A percentile compares a stretch with the other conserved stretches of the same genome.
These are phyloP conservation scores for Sechiopsis laciniata DNA, from an alignment of 306 rosid genomes.

Conservation along the genomic window DNA sequence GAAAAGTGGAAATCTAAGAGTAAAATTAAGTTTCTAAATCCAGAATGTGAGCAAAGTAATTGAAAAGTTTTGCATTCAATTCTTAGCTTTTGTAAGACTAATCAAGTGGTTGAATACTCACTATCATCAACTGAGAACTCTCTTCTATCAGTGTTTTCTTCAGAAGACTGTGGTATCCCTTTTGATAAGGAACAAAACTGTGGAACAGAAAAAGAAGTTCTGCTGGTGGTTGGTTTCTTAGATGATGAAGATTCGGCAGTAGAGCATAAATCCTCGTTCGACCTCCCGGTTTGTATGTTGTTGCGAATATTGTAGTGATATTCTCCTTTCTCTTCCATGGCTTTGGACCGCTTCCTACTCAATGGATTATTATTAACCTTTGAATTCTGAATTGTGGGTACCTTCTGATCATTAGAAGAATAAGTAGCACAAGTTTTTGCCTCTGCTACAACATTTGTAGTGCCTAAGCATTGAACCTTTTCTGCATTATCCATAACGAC, in stretches of 20 bases:
- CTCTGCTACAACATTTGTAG: conserved; percentile 37
- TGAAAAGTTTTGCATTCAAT: neutral
- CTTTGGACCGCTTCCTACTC: conserved; percentile 49
- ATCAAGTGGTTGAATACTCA: neutral
- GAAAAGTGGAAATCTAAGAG: neutral
- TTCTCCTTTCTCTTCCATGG: conserved; percentile 34
- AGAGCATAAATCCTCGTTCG: conserved; percentile 55
- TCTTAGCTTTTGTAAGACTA: neutral
- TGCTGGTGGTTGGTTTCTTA: conserved; percentile 58
- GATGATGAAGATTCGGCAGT: conserved; percentile 75
- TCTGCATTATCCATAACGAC: conserved; percentile 60
- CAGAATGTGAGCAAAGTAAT: neutral
- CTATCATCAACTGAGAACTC: conserved; percentile 42
- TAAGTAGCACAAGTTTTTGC: conserved; percentile 43
- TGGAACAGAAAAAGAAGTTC: conserved; percentile 66
- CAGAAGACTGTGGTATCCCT: conserved; percentile 37
- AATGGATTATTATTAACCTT: conserved; percentile 27
- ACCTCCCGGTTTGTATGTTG: conserved; percentile 24
- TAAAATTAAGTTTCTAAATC: neutral
- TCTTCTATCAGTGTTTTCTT: conserved; percentile 43
- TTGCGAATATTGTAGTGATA: conserved; percentile 21
- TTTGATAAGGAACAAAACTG: conserved; percentile 48
- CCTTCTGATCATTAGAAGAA: conserved; percentile 89
- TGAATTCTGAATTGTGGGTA: conserved; percentile 51
- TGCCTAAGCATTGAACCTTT: conserved; percentile 31